A percentile compares a stretch with the other conserved stretches of the same genome.
Evolutionary conservation across 208 protist genomes (phyloP).

Genomic region (Naegleria gruberi): DNA sequence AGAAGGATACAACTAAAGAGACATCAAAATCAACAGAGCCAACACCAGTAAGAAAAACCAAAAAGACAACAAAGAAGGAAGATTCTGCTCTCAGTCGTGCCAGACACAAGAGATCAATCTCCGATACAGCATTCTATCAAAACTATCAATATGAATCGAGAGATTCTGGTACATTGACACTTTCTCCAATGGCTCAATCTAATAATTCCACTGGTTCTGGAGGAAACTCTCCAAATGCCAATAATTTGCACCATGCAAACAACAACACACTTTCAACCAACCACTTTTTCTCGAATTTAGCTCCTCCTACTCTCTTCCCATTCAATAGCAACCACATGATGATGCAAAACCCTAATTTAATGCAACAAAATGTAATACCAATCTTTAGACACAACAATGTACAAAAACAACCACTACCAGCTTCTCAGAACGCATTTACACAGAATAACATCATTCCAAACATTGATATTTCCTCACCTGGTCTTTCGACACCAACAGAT

Average conservation of each 20-base stretch:
- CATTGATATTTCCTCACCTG: neutral
- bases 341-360: neutral
- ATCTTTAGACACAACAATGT: neutral
- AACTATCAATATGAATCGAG: neutral
- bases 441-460: neutral
- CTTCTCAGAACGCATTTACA: no score
- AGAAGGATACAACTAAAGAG: neutral
- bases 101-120: neutral
- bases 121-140: slow-evolving; percentile 17
- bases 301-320: neutral
- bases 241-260: neutral
- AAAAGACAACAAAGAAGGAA: neutral
- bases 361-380: neutral
- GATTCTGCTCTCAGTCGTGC: neutral
- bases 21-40: neutral
- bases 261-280: neutral
- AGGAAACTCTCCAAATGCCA: neutral
- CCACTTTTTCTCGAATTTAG: neutral
- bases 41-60: neutral
- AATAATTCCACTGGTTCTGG: neutral
- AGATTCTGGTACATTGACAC: neutral
- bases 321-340: neutral
- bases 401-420: neutral
- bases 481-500: neutral
- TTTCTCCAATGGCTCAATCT: neutral